These are phyloP conservation scores for Pelargonium fulgidum DNA, from an alignment of 441 rosid genomes.

Conservation along the genomic window DNA sequence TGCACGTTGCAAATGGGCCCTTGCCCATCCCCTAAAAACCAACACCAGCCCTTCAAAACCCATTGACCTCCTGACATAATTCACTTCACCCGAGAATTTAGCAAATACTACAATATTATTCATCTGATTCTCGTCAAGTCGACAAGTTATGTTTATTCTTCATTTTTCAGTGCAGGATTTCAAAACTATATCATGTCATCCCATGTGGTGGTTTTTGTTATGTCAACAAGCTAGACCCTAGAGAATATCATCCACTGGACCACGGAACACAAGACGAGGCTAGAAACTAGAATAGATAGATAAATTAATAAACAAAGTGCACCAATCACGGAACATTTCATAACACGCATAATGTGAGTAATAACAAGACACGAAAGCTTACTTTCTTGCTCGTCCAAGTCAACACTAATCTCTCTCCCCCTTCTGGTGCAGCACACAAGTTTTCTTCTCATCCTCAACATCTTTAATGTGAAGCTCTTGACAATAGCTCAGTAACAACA, in stretches of 20 bases:
- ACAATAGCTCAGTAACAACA: background rate
- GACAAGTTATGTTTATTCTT: background rate
- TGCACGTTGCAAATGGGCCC: background rate
- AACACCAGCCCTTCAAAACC: background rate
- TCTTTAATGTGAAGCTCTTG: background rate
- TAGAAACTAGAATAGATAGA: background rate
- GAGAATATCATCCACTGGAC: background rate
- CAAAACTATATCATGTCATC: background rate
- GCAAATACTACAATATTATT: background rate
- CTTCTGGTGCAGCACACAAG: background rate
- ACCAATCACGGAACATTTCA: background rate
- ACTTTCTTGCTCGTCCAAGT: slow-evolving; percentile 2
- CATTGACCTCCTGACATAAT: background rate
- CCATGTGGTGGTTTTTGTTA: slow-evolving; percentile 3
- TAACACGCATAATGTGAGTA: background rate
- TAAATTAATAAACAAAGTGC: background rate
- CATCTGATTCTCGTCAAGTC: background rate
- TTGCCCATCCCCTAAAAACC: background rate
- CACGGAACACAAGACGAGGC: background rate
- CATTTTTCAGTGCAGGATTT: background rate
- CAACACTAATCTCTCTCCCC: background rate
- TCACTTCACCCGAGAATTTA: background rate
- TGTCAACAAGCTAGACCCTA: background rate
- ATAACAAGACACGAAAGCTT: background rate
- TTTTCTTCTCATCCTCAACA: slow-evolving; percentile 3